Evolutionary conservation across 2,329 filamentous ascomycete genomes (phyloP).

Genomic region (Fusarium verticillioides): DNA sequence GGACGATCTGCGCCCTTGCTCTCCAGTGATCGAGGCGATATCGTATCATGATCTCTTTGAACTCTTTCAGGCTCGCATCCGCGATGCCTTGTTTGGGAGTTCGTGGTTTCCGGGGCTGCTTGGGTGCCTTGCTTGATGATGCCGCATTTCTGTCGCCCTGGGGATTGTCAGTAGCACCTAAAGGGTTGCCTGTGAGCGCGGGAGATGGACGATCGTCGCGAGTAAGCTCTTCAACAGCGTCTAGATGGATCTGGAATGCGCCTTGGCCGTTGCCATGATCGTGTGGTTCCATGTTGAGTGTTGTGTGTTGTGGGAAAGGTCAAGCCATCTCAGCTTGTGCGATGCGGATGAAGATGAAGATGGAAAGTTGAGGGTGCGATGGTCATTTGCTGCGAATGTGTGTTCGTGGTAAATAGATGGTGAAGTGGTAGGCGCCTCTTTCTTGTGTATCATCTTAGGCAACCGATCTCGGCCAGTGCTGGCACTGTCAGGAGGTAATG

Average conservation of each 20-base stretch:
- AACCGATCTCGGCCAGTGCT: slow-evolving; percentile 9
- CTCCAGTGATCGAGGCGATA: slow-evolving; percentile 34
- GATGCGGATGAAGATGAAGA: neutral
- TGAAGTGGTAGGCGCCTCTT: neutral
- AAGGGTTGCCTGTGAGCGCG: neutral
- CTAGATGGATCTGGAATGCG: neutral
- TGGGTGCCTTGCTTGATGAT: neutral
- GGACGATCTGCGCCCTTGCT: slow-evolving; percentile 32
- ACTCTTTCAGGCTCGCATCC: slow-evolving; percentile 5
- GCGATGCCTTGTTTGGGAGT: neutral
- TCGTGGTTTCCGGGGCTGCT: neutral
- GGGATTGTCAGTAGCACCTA: neutral
- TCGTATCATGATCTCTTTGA: slow-evolving; percentile 34
- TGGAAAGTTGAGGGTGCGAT: neutral
- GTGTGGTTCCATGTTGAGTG: slow-evolving; percentile 10
- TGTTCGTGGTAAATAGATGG: slow-evolving; percentile 1
- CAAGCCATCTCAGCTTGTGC: neutral
- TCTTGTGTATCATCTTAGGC: neutral
- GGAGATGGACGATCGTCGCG: neutral
- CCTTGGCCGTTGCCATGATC: neutral
- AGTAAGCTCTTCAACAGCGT: neutral
- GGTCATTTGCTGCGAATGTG: neutral
- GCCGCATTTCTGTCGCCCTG: neutral
- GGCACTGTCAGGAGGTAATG: neutral
- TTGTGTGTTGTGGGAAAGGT: neutral